Conservation (phyloP, 139 green algal genomes). For the Tetraselmis chui region DNA sequence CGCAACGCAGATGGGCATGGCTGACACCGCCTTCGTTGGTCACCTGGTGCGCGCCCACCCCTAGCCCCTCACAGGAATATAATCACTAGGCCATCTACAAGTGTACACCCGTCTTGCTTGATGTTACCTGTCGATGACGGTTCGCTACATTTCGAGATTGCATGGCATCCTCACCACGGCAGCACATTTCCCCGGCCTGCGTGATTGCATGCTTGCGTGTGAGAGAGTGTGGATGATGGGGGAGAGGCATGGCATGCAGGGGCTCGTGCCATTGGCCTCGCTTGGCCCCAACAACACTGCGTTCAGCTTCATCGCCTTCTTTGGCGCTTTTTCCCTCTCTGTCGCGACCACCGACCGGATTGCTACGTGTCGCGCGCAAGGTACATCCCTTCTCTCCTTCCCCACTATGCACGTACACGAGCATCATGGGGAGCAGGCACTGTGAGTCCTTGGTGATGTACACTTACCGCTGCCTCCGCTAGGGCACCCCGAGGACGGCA, state of each 20-base stretch:
- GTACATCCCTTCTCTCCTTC: background rate
- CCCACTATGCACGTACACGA: background rate
- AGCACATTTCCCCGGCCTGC: background rate
- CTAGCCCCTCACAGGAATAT: too few species aligned
- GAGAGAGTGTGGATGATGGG: background rate
- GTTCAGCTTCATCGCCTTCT: background rate
- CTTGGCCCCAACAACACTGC: background rate
- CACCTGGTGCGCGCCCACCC: background rate
- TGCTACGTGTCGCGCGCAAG: background rate
- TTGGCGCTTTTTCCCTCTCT: background rate
- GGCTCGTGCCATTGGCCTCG: background rate
- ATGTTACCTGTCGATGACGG: too few species aligned
- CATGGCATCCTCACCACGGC: too few species aligned
- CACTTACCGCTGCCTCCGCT: background rate
- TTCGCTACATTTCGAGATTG: too few species aligned
- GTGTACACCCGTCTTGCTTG: too few species aligned
- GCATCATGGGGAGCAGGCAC: background rate
- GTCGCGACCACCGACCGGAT: background rate
- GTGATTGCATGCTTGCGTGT: background rate
- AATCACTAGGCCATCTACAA: too few species aligned
- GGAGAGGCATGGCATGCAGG: background rate
- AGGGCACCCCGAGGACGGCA: background rate
- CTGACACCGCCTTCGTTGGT: background rate
- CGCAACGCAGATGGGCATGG: background rate
- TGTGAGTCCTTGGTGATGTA: background rate